Evolutionary conservation across 2,329 filamentous ascomycete species (phyloP).

Genomic region (Microdochium paspali): DNA sequence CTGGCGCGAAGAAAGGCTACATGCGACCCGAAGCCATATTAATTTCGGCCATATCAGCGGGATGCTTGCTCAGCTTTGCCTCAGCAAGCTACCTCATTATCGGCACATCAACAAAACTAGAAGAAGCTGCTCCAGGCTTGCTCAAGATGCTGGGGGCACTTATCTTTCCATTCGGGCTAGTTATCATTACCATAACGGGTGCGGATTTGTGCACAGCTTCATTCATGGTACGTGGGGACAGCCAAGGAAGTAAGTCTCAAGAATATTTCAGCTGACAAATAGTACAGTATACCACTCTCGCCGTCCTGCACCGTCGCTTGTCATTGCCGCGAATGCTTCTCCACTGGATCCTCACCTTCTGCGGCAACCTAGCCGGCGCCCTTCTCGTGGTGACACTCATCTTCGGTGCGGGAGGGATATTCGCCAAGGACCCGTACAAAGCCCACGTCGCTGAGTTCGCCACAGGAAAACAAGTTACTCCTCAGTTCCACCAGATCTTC

Average conservation of each 20-base stretch:
- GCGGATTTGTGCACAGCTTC: conserved; percentile 37
- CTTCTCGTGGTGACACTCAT: conserved; percentile 37
- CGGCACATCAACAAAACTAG: conserved; percentile 34
- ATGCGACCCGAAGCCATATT: conserved; percentile 45
- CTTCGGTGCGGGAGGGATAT: conserved; percentile 36
- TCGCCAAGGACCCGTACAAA: conserved; percentile 31
- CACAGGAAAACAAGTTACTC: conserved; percentile 36
- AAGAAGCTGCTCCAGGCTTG: conserved; percentile 36
- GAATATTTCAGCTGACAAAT: not conserved
- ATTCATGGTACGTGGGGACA: conserved; percentile 27
- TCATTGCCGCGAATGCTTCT: conserved; percentile 12
- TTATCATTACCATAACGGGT: conserved; percentile 37
- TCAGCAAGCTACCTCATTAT: conserved; percentile 35
- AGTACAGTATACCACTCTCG: conserved; percentile 8
- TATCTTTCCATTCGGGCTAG: conserved; percentile 38
- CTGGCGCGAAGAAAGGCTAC: conserved; percentile 40
- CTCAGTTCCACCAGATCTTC: conserved; percentile 42
- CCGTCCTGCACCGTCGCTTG: not conserved
- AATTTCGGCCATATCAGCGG: conserved; percentile 38
- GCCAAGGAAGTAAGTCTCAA: too few species aligned
- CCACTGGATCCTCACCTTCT: conserved; percentile 35
- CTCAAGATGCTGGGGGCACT: conserved; percentile 33
- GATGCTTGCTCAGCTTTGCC: conserved; percentile 40
- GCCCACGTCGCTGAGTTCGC: conserved; percentile 33
- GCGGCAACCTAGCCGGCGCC: conserved; percentile 36